Base-by-base conservation (phyloP, 2,329 filamentous ascomycete species). In the Aspergillus caelatus region DNA sequence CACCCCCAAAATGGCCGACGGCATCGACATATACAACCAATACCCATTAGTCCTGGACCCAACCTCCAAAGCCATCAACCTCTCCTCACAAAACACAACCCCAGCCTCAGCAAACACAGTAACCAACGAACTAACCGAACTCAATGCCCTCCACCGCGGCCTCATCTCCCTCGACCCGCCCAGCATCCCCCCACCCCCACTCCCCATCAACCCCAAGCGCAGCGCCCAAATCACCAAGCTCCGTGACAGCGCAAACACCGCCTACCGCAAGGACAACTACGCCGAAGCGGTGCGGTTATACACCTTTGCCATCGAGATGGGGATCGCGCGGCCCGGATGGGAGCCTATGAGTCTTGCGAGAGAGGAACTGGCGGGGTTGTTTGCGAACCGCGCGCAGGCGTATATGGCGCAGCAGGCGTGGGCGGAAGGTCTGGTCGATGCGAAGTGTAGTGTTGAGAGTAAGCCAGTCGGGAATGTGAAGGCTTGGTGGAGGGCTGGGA, bases 121-220 rank as follows among this genome's bases (percentile, higher is more conserved):
- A 39, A 81, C 83, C 59, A 77, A 84, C 69, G 90, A 93, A 76
- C 88, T 97, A 69, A 80, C 85, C 39, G 82, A 88, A 48, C 88
- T 98, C 65, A 97, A 97, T 84, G 75, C 79, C 57, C 87, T 97
- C 57, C 92, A 96, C 87, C 88, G 88, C 70, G 62, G 72, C 50
- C 86, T 98, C 65, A 83, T 95, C 71, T 79, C 80, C 61, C 86
- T 93, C 70, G 84, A 87, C 53, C 81, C 82, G 0, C 87, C 90
- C 7, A 85, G 87, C 63, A 84, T 93, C 23, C 94, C 94, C 0
- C 93, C 94, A 6, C 91, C 94, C 0, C 95, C 95, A 0, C 86
- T 96, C 48, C 94, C 94, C 64, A 90, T 97, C 66, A 96, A 97
- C 83, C 94, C 93, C 58, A 97, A 97, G 82, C 92, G 94, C 74